Evolutionary conservation across 1,284 basidiomycete genomes (phyloP).

Genomic region (Vanrija pseudolonga): DNA sequence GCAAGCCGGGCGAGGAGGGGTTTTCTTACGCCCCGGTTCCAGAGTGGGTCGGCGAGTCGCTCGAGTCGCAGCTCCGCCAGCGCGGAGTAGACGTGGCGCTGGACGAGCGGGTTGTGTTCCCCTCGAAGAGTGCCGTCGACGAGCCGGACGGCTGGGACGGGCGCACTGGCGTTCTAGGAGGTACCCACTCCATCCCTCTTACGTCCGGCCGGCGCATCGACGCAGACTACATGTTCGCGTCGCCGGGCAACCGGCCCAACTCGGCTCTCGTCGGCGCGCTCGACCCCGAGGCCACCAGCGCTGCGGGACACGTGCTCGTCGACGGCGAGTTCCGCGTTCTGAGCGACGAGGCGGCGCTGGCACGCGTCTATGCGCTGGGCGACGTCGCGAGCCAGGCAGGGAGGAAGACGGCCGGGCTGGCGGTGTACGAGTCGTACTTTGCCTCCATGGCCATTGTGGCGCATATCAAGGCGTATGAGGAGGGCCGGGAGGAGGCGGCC

Average conservation of each 20-base stretch:
- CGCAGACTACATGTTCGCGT: slow-evolving; percentile 50
- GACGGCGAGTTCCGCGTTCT: slow-evolving; percentile 35
- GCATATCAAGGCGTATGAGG: neutral
- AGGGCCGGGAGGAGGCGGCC: no score
- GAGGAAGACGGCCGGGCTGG: slow-evolving; percentile 8
- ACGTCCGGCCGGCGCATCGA: slow-evolving; percentile 34
- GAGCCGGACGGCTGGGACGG: slow-evolving; percentile 29
- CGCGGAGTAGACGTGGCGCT: slow-evolving; percentile 43
- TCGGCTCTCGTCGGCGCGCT: slow-evolving; percentile 33
- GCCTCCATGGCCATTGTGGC: neutral
- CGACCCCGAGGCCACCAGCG: slow-evolving; percentile 32
- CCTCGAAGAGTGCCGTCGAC: neutral
- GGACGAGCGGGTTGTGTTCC: slow-evolving; percentile 34
- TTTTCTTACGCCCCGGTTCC: slow-evolving; percentile 1
- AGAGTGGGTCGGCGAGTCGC: slow-evolving; percentile 23
- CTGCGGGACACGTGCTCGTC: slow-evolving; percentile 23
- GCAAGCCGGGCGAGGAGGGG: neutral
- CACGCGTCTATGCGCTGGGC: slow-evolving; percentile 36
- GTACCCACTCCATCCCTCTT: slow-evolving; percentile 31
- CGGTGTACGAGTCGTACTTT: neutral
- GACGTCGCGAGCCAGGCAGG: slow-evolving; percentile 23
- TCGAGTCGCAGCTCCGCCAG: slow-evolving; percentile 35
- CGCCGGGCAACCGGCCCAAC: slow-evolving; percentile 48
- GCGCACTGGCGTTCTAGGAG: slow-evolving; percentile 22
- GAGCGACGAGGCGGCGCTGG: slow-evolving; percentile 3